These are phyloP conservation scores for Raddia guianensis DNA, from an alignment of 176 grass and related monocot species.

Conservation along the genomic window DNA sequence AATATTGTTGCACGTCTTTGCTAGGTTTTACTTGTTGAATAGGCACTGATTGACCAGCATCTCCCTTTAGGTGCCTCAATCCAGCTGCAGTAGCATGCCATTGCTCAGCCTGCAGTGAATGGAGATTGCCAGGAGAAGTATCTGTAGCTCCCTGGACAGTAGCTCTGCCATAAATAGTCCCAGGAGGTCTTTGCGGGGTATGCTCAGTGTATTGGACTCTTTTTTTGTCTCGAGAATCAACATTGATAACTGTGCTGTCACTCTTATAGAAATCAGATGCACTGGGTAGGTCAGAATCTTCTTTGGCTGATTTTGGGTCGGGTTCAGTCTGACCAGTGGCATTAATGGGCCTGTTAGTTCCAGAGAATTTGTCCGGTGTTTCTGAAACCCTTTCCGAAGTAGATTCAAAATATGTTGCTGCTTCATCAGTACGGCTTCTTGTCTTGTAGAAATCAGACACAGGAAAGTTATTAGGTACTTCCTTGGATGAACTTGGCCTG, in stretches of 20 bases:
- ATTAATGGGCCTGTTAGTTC: not conserved
- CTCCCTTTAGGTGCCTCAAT: constrained; percentile 29
- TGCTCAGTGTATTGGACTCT: not conserved
- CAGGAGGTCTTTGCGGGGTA: not conserved
- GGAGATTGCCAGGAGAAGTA: constrained; percentile 8
- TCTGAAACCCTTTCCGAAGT: not conserved
- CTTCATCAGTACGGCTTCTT: constrained; percentile 37
- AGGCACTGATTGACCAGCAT: constrained; percentile 24
- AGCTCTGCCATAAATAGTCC: not conserved
- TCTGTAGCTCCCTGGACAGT: constrained; percentile 17
- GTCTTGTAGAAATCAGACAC: constrained; percentile 15
- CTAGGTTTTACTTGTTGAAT: constrained; percentile 30
- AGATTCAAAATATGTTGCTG: constrained; percentile 11
- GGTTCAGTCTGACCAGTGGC: constrained; percentile 5
- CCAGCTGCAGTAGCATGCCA: constrained; percentile 34
- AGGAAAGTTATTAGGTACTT: not conserved
- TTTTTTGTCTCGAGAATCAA: constrained; percentile 22
- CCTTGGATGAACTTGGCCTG: constrained; percentile 7
- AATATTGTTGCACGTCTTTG: constrained; percentile 23
- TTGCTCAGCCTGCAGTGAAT: constrained; percentile 15
- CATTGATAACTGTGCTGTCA: constrained; percentile 14
- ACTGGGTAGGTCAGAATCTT: constrained; percentile 16
- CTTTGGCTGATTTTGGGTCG: constrained; percentile 17
- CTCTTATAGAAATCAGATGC: constrained; percentile 19
- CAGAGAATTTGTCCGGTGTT: not conserved